Evolutionary conservation across 176 grass and related monocot genomes (phyloP).

Genomic region (Triticum timopheevii): DNA sequence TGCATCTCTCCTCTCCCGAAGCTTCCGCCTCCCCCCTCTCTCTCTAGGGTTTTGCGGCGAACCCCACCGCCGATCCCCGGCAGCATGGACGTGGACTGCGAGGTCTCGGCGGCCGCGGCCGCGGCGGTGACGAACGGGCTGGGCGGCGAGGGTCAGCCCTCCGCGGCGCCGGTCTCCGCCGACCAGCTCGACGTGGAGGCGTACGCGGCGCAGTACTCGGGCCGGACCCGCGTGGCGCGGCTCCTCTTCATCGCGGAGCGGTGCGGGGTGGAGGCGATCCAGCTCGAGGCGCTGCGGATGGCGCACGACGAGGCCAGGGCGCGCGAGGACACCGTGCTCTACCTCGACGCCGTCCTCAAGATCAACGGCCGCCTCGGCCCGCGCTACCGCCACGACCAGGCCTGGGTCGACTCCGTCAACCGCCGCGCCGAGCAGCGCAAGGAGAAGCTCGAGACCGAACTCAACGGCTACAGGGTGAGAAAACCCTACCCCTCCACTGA

Average conservation of each 20-base stretch:
- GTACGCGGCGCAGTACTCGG: constrained; percentile 80
- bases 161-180: constrained; percentile 44
- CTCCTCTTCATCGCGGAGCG: constrained; percentile 73
- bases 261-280: constrained; percentile 63
- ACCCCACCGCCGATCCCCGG: constrained; percentile 25
- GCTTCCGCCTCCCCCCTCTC: background rate
- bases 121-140: constrained; percentile 50
- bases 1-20: background rate
- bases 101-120: constrained; percentile 39
- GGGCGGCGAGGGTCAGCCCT: constrained; percentile 25
- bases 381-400: constrained; percentile 54
- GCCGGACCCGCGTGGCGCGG: constrained; percentile 64
- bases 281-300: constrained; percentile 81
- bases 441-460: constrained; percentile 96
- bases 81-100: constrained; percentile 74
- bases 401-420: constrained; percentile 55
- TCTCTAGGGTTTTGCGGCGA: constrained; percentile 42
- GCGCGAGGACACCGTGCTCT: constrained; percentile 63
- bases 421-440: constrained; percentile 63
- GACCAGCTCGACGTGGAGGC: constrained; percentile 97
- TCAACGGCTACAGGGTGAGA: constrained; percentile 79
- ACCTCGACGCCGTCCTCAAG: constrained; percentile 51
- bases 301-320: constrained; percentile 80
- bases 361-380: constrained; percentile 57
- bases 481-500: background rate